These are phyloP conservation scores for Vachellia pachyceras DNA, from an alignment of 306 rosid genomes.

Conservation along the genomic window DNA sequence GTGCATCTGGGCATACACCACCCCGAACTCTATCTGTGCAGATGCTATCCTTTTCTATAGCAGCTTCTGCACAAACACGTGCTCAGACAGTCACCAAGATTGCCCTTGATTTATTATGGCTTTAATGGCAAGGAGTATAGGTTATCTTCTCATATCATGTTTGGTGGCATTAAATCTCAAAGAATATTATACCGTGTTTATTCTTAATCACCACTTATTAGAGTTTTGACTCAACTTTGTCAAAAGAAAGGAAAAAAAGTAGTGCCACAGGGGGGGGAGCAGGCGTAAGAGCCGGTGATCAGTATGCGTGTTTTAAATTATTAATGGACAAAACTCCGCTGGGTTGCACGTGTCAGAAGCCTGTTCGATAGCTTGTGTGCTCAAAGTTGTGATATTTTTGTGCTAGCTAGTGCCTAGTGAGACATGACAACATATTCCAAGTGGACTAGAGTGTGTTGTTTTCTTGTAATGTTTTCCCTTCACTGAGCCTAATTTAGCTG, in stretches of 20 bases:
- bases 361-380: conserved; percentile 38
- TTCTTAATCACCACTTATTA: not conserved
- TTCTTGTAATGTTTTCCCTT: not conserved
- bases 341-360: conserved; percentile 54
- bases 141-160: not conserved
- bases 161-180: conserved; percentile 10
- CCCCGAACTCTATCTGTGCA: not conserved
- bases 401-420: conserved; percentile 10
- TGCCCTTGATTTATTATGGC: not conserved
- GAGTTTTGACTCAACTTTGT: conserved; percentile 38
- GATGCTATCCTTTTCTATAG: not conserved
- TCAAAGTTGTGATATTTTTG: conserved; percentile 31
- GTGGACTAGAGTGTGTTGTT: conserved; percentile 28
- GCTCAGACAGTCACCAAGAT: not conserved
- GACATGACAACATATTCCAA: conserved; percentile 51
- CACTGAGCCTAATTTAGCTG: conserved; percentile 17
- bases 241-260: not conserved
- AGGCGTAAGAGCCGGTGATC: conserved; percentile 44
- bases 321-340: conserved; percentile 14
- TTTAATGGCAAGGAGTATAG: not conserved
- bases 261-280: not conserved
- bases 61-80: not conserved
- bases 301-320: not conserved
- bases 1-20: not conserved
- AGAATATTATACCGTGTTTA: not conserved